phyloP scores from a whole-genome alignment of 768 basidiomycete species.

The Kwoniella bestiolae region DNA sequence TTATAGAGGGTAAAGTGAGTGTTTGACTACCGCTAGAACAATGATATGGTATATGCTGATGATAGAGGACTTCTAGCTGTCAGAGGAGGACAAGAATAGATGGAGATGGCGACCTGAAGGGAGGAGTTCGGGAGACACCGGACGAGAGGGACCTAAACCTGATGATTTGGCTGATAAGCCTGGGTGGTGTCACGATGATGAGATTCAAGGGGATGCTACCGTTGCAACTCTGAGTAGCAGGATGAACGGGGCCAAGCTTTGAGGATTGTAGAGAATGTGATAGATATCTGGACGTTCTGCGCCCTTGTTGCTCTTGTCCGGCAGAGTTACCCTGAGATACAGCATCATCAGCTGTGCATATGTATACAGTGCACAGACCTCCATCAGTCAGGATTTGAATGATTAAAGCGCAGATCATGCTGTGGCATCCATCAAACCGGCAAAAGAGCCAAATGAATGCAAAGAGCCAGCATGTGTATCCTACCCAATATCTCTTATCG shows the following conservation, averaged over 20 bases:
- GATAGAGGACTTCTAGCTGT: constrained; percentile 17
- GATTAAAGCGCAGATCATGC: too few relatives aligned
- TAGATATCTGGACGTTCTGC: neutral
- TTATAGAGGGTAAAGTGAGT: constrained; percentile 50
- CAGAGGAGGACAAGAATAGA: constrained; percentile 9
- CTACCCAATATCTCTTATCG: too few relatives aligned
- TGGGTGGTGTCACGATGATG: constrained; percentile 36
- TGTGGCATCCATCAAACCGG: too few relatives aligned
- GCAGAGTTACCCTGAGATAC: too few relatives aligned
- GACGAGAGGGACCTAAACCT: constrained; percentile 22
- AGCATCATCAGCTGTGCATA: too few relatives aligned
- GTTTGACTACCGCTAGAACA: too few relatives aligned
- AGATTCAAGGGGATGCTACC: neutral
- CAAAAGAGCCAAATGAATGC: too few relatives aligned
- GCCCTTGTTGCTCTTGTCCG: neutral
- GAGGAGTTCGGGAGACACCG: constrained; percentile 13
- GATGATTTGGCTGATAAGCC: constrained; percentile 37
- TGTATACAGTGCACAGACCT: too few relatives aligned
- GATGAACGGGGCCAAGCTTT: neutral
- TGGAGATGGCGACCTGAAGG: constrained; percentile 39
- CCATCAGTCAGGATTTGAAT: too few relatives aligned
- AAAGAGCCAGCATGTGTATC: too few relatives aligned
- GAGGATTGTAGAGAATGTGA: too few relatives aligned
- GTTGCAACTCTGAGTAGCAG: neutral
- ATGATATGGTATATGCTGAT: neutral